Evolutionary conservation across 768 basidiomycete species (phyloP), one percentile per base, ranked within the genome.

Genomic region (Jaapia argillacea): DNA sequence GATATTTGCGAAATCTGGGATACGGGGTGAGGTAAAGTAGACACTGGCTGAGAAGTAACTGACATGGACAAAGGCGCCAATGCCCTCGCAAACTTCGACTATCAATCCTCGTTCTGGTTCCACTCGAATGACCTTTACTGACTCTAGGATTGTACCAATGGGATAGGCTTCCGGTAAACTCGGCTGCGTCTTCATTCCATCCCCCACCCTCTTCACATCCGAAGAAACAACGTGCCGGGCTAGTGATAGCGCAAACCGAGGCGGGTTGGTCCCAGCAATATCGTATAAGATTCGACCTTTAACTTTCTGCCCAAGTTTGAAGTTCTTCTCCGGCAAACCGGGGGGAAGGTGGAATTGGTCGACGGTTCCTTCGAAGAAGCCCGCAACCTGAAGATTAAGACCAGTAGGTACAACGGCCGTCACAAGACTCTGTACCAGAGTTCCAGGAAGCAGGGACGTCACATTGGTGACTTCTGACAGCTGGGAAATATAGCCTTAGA

Each of bases 361-460:
- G 21, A 86, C 70, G 1, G 90, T 94, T 24, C 91, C 94, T 27
- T 88, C 83, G 61, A 91, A 98, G 60, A 85, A 93, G 0, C 90
- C 92, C 21, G 93, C 72, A 14, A 97, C 68, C 62, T 94, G 93
- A 24, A 98, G 65, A 57, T 86, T 87, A 25, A 97, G 64, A 14
- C 96, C 96, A 21, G 64, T 70, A 13, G 81, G 67, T 33, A 79
- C 68, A 18, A 85, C 71, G 16, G 79, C 77, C 2, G 91, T 96
- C 45, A 99, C 72, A 28, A 94, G 67, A 6, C 75, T 78, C 58
- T 85, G 80, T 18, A 93, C 89, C 14, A 93, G 71, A 21, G 76
- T 69, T 13, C 92, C 91, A 6, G 96, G 94, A 35, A 97, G 75
- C 38, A 98, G 61, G 1, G 92, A 93, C 3, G 77, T 71, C 43